Base-by-base conservation (phyloP, 352 stramenopile species). In the Vaucheria bursata region DNA sequence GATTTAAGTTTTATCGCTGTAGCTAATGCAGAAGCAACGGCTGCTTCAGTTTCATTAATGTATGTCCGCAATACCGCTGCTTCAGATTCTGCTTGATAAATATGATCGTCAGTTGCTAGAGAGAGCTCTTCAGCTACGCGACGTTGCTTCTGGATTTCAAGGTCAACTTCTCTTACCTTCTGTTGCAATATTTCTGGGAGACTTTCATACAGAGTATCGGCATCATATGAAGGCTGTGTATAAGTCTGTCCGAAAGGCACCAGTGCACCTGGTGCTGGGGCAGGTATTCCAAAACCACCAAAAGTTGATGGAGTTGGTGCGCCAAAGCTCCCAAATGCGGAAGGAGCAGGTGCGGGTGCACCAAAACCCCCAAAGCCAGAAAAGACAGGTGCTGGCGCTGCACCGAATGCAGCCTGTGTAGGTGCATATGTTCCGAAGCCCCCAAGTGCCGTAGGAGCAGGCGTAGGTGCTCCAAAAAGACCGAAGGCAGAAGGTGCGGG, bases 81-180 rank as follows among this genome's bases (percentile, higher is more conserved):
- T 39, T 81, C 32, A 6, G 34, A 70, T 72, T 81, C 67, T 2
- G 76, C 34, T 49, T 53, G 71, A 33, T 74, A 33, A 1, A 69
- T 72, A 40, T 79, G 49, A 0, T 32, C 75, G 1, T 52, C 49
- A 37, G 70, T 77, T 53, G 76, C 64, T 18, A 59, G 37, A 35
- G 39, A 53, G 18, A 81, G 67, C 29, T 81, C 76, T 64, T 78
- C 64, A 5, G 76, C 76, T 25, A 81, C 52, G 31, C 70, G 67
- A 64, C 76, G 32, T 53, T 81, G 76, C 33, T 72, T 81, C n/a
- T 74, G 73, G 31, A 81, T 78, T 64, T 81, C 76, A 36, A 5
- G 5, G 35, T 34, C 70, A 4, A 81, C 34, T 6, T 75, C 8
- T 32, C 78, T 72, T 6, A 81, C 78, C 40, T 45, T 38, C 33